A percentile compares a stretch with the other conserved stretches of the same genome.
Conservation (phyloP, 1,139 yeast species). For the Blastobotrys persicus region DNA sequence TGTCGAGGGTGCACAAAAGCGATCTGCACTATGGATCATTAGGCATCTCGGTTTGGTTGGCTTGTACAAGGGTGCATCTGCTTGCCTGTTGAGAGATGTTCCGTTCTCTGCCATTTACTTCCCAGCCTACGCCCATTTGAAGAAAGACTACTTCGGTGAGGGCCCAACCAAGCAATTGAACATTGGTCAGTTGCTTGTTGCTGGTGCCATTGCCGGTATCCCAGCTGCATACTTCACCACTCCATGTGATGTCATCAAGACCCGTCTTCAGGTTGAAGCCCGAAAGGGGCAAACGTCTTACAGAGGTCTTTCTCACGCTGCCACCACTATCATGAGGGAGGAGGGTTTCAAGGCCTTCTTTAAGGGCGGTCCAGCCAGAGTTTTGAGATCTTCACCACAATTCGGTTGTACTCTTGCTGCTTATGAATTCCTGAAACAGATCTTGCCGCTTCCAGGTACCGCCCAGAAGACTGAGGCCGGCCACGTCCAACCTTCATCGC, state of each 20-base stretch:
- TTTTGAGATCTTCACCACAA: constrained; percentile 93
- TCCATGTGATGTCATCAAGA: constrained; percentile 94
- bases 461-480: constrained; percentile 42
- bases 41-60: constrained; percentile 80
- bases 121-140: constrained; percentile 94
- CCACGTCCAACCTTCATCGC: constrained; percentile 41
- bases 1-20: constrained; percentile 38
- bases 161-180: constrained; percentile 69
- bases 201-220: constrained; percentile 97
- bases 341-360: constrained; percentile 83
- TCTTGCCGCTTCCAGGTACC: constrained; percentile 51
- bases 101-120: constrained; percentile 97
- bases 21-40: constrained; percentile 71
- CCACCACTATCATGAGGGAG: constrained; percentile 66
- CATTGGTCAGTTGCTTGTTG: constrained; percentile 76
- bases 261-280: constrained; percentile 86
- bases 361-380: constrained; percentile 96
- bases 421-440: constrained; percentile 74
- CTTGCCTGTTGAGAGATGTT: constrained; percentile 91
- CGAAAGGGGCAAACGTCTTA: constrained; percentile 76
- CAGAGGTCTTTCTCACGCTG: constrained; percentile 74
- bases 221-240: constrained; percentile 97
- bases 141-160: constrained; percentile 75
- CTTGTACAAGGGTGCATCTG: constrained; percentile 85
- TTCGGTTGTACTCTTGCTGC: constrained; percentile 97